phyloP scores from a whole-genome alignment of 169 alveolate species.

The Eimeria sp. region DNA sequence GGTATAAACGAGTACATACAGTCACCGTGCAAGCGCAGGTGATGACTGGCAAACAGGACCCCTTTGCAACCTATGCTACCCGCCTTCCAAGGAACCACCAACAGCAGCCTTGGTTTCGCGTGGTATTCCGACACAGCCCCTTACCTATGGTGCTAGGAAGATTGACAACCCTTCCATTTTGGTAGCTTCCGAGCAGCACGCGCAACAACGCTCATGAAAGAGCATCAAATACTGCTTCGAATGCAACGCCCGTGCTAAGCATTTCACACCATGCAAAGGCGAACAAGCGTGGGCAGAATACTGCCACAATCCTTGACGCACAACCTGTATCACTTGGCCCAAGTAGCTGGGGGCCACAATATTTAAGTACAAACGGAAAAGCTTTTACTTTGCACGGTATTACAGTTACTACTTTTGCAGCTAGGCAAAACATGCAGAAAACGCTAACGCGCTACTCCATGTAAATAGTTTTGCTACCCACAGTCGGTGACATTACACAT shows the following conservation, averaged over 20 bases:
- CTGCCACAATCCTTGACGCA: neutral
- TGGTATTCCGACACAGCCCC: neutral
- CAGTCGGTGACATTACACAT: too few relatives aligned
- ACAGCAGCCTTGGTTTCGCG: neutral
- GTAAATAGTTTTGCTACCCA: too few relatives aligned
- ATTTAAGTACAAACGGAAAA: neutral
- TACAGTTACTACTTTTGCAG: too few relatives aligned
- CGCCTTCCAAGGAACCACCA: neutral
- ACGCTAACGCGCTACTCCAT: too few relatives aligned
- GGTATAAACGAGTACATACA: neutral
- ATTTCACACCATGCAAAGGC: neutral
- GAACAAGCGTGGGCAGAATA: neutral
- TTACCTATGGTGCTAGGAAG: too few relatives aligned
- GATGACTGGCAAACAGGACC: neutral
- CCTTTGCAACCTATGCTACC: neutral
- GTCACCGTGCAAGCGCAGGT: neutral
- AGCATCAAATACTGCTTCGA: neutral
- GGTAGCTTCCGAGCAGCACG: neutral
- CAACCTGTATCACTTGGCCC: neutral
- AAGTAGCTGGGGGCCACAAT: neutral
- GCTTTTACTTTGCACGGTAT: too few relatives aligned
- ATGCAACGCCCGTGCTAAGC: neutral
- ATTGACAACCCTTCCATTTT: neutral
- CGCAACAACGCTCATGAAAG: neutral
- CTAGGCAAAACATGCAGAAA: too few relatives aligned